These are phyloP conservation scores for Termitomyces sp. DNA, from an alignment of 768 basidiomycete species.

Conservation along the genomic window DNA sequence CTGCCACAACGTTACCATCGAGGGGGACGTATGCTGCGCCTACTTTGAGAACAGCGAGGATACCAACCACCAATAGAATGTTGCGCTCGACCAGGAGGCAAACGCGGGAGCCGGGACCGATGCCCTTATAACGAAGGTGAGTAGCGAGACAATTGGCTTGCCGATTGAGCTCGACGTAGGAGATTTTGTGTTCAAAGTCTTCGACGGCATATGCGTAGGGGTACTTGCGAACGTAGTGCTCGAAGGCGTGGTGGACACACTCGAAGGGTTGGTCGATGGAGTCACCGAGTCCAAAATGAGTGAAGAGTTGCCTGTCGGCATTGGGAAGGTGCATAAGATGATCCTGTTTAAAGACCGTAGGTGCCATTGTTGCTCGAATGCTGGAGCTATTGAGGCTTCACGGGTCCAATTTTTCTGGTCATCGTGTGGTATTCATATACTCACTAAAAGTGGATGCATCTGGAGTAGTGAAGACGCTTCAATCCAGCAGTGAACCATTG, in stretches of 20 bases:
- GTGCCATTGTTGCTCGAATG: constrained; percentile 7
- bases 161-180: constrained; percentile 46
- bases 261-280: constrained; percentile 35
- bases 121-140: constrained; percentile 38
- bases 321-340: constrained; percentile 26
- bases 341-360: constrained; percentile 9
- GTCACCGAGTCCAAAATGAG: constrained; percentile 42
- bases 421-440: constrained; percentile 31
- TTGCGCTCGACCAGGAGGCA: constrained; percentile 53
- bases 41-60: constrained; percentile 54
- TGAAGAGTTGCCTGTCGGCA: constrained; percentile 41
- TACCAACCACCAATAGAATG: constrained; percentile 49
- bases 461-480: constrained; percentile 15
- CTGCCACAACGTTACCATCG: constrained; percentile 54
- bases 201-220: constrained; percentile 44
- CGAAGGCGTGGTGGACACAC: constrained; percentile 55
- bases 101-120: constrained; percentile 45
- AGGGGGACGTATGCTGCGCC: constrained; percentile 57
- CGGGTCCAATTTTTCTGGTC: constrained; percentile 28
- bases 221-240: constrained; percentile 34
- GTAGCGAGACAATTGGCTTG: constrained; percentile 43
- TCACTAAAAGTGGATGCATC: constrained; percentile 52
- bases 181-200: constrained; percentile 43
- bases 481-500: not conserved
- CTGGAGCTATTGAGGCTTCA: constrained; percentile 27